Evolutionary conservation across 2,329 filamentous ascomycete species (phyloP), one percentile per base, ranked within the genome.

Genomic region (Microdochium bolleyi): DNA sequence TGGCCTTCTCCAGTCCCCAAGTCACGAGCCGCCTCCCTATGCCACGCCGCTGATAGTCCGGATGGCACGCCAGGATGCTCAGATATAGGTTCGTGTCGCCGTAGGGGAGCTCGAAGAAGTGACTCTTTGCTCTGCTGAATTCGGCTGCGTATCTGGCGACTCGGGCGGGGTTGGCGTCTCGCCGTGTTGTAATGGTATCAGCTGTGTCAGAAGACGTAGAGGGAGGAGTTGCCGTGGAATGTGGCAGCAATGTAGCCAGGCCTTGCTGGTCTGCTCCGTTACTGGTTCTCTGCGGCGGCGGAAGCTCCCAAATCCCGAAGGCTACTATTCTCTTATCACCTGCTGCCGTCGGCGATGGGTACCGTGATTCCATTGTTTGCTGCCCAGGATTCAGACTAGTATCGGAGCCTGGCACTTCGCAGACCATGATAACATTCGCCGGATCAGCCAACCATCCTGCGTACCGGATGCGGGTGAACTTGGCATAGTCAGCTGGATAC

Each of bases 31-130:
- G 58, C 11, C 46, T 53, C 5, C 59, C 61, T 8, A 60, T 60
- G 10, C 60, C 61, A 27, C 53, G 58, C 3, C 57, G 56, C 51
- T 59, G 59, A 30, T 55, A 56, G 16, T 52, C 37, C 1, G 60
- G 60, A 34, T 62, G 60, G 49, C 53, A 57, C 22, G 61, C 53
- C 16, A 62, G 52, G 49, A 61, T 57, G 52, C 57, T 58, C 51
- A 62, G 60, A 53, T 60, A 61, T 38, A 61, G 54, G 51, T 61
- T 57, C 3, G 56, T 56, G 4, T 54, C 50, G 21, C 16, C 24
- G 53, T 54, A 57, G 46, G 41, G 55, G 0, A 49, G 2, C 52
- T 61, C 61, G 54, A 62, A 60, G 22, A 61, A 51, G 34, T 7
- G 2, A 19, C 48, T 2, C 27, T 61, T 61, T n/a, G 54, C 44